Percentiles rank a stretch among this genome's conserved stretches.
These are phyloP conservation scores for Schizosaccharomyces octosporus DNA, from an alignment of 805 yeast genomes.

Conservation along the genomic window DNA sequence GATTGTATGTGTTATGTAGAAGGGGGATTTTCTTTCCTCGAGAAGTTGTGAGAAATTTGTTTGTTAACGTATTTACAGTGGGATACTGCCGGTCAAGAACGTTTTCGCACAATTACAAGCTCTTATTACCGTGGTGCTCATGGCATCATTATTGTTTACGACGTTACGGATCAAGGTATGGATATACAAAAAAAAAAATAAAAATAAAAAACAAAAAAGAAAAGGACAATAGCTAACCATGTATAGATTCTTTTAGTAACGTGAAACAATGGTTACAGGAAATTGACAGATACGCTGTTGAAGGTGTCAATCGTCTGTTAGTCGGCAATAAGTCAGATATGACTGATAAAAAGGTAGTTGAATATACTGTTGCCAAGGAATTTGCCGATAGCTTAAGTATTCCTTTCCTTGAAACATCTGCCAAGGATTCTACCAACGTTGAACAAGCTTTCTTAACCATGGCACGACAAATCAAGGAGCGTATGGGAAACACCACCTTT, in stretches of 20 bases:
- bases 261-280: constrained; percentile 97
- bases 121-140: constrained; percentile 97
- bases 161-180: constrained; percentile 68
- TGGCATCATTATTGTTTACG: constrained; percentile 92
- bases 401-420: constrained; percentile 90
- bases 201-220: not conserved
- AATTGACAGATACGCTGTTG: constrained; percentile 92
- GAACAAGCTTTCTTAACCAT: constrained; percentile 95
- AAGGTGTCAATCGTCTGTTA: constrained; percentile 81
- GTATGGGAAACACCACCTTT: constrained; percentile 41
- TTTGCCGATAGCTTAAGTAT: constrained; percentile 87
- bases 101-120: constrained; percentile 92
- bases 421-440: constrained; percentile 82
- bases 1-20: constrained; percentile 20
- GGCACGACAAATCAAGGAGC: constrained; percentile 95
- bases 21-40: not conserved
- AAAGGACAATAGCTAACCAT: not conserved
- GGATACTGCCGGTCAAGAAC: constrained; percentile 98
- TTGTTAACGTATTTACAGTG: constrained; percentile 19
- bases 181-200: not conserved
- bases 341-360: constrained; percentile 82
- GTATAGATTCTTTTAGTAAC: constrained; percentile 42
- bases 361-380: constrained; percentile 86
- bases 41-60: not conserved
- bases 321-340: constrained; percentile 95